phyloP scores from a whole-genome alignment of 73 alveolate genomes.

The Tetrahymena elliotti region DNA sequence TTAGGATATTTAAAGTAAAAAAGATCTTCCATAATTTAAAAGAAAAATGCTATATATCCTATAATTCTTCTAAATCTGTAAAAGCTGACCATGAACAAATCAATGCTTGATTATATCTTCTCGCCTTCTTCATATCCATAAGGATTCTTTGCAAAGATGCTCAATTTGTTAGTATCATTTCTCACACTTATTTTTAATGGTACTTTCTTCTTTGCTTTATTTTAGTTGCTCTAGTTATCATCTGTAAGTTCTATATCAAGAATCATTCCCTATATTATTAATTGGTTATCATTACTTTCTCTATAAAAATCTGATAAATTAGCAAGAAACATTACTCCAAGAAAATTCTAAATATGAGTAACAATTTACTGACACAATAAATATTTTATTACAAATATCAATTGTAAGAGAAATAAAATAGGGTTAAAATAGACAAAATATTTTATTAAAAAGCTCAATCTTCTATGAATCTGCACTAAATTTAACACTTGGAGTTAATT shows the following conservation, averaged over 20 bases:
- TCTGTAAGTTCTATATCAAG: background rate
- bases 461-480: too few relatives aligned
- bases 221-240: background rate
- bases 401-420: too few relatives aligned
- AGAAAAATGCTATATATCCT: background rate
- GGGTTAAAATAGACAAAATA: too few relatives aligned
- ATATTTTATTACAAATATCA: too few relatives aligned
- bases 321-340: too few relatives aligned
- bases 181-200: background rate
- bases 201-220: background rate
- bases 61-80: background rate
- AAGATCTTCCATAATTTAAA: background rate
- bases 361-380: too few relatives aligned
- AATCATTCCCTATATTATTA: background rate
- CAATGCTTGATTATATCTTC: background rate
- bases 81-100: background rate
- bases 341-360: too few relatives aligned
- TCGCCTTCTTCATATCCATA: background rate
- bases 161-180: background rate
- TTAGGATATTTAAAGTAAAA: background rate
- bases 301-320: too few relatives aligned
- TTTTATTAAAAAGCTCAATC: too few relatives aligned
- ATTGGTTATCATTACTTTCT: too few relatives aligned
- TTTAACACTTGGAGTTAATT: too few relatives aligned
- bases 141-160: background rate